These are phyloP conservation scores for Annona cherimola DNA, from an alignment of 164 flowering plant species.

Conservation along the genomic window DNA sequence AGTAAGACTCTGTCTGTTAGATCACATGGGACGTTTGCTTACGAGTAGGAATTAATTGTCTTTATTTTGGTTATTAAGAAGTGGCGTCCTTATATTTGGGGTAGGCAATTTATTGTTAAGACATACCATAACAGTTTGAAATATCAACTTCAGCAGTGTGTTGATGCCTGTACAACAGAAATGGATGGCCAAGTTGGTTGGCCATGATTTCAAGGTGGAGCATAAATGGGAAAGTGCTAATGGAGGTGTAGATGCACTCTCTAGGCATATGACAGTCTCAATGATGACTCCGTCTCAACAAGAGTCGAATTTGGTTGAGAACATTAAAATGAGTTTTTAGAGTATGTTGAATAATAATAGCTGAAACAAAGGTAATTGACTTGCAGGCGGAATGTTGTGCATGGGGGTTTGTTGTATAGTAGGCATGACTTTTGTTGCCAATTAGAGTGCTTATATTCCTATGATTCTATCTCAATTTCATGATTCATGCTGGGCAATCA, in stretches of 20 bases:
- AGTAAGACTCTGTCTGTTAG: no score
- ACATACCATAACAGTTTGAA: conserved; percentile 1
- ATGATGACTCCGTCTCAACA: not conserved
- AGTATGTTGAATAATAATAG: not conserved
- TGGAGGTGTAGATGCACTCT: not conserved
- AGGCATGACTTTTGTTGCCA: no score
- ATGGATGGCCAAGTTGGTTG: not conserved
- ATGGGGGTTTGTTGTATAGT: no score
- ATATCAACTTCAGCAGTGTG: not conserved
- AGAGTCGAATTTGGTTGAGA: not conserved
- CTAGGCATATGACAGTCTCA: not conserved
- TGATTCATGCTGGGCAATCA: not conserved
- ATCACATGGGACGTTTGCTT: no score
- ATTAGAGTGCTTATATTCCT: not conserved
- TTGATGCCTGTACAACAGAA: not conserved
- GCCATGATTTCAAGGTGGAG: not conserved
- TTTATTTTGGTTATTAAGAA: no score
- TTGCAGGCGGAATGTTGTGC: no score
- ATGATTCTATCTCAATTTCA: not conserved
- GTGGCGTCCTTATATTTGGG: not conserved
- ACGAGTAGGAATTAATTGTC: no score
- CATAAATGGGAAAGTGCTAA: not conserved
- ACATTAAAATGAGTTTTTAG: no score
- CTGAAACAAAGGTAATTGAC: not conserved
- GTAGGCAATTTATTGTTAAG: not conserved